A percentile compares a stretch with the other conserved stretches of the same genome.
Conservation (phyloP, 2,329 filamentous ascomycete species). For the Byssoonygena ceratinophila region DNA sequence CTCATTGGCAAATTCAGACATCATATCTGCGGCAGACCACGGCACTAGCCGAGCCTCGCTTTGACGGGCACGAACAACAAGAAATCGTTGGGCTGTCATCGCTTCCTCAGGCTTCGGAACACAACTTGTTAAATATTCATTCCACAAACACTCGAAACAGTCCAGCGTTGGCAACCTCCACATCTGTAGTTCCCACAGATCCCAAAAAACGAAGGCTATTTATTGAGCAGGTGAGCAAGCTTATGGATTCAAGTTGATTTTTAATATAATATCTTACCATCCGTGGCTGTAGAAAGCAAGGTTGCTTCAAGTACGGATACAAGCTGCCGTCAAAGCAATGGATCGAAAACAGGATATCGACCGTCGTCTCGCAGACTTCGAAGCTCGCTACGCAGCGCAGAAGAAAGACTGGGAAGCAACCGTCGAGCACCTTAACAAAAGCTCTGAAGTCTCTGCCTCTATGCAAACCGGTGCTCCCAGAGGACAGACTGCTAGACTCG, state of each 20-base stretch:
- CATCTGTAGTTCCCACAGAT: slow-evolving; percentile 25
- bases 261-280: not conserved
- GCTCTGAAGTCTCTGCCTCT: not conserved
- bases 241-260: not conserved
- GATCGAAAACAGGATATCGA: slow-evolving; percentile 30
- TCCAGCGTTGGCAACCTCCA: slow-evolving; percentile 11
- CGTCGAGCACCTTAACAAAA: slow-evolving; percentile 9
- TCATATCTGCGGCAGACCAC: slow-evolving; percentile 9
- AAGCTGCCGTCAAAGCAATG: slow-evolving; percentile 33
- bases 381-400: slow-evolving; percentile 19
- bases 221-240: slow-evolving; percentile 30
- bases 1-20: not conserved
- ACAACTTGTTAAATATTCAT: slow-evolving; percentile 1
- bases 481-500: slow-evolving; percentile 4
- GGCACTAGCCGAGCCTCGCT: not conserved
- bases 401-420: not conserved
- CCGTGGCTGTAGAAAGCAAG: slow-evolving; percentile 28
- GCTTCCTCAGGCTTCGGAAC: slow-evolving; percentile 16
- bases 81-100: slow-evolving; percentile 15
- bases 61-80: not conserved
- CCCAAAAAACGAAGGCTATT: slow-evolving; percentile 31
- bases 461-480: not conserved
- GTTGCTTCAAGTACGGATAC: slow-evolving; percentile 31
- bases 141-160: slow-evolving; percentile 18
- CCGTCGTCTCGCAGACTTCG: slow-evolving; percentile 32